Base-by-base conservation (phyloP, 2,329 filamentous ascomycete species). In the Arthrobotrys musiformis region DNA sequence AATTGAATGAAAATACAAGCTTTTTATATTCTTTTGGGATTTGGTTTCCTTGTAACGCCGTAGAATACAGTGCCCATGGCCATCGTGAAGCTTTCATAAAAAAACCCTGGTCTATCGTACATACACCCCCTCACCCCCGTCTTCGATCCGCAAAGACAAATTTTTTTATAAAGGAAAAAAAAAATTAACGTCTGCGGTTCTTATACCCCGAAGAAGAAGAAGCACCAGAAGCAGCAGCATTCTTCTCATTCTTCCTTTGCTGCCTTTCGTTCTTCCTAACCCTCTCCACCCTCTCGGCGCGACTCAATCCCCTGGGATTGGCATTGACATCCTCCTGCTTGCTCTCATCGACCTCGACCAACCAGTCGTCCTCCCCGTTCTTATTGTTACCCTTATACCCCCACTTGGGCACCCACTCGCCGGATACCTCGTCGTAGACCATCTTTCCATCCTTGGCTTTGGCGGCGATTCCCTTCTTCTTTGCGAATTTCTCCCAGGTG, bases 401-500 rank as follows among this genome's bases (percentile, higher is more conserved):
- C 93, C 94, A 99, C 84, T 93, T 94, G 79, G 92, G 91, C 82
- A 93, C 92, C 93, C 93, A 98, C 83, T 95, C 92, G 79, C 92
- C 92, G 33, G 86, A 92, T 74, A 87, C 89, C 84, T 97, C 92
- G 84, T 98, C 93, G 84, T 91, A 98, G 70, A 91, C 89, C 81
- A 94, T 85, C 85, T 97, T 91, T 83, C 89, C 88, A 83, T 95
- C 93, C 80, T 91, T 89, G 80, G 89, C 91, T 88, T 94, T 97
- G 84, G 90, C 90, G 86, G 92, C 92, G 85, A 99, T 98, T 69
- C 95, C 95, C 88, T 97, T 97, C 89, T 97, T 97, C 84, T 90
- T 91, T 52, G 95, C 95, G 86, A 99, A 99, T 82, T 91, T 89
- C 86, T 97, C 91, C 95, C 95, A 99, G 84, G 93, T 97, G 74